These are phyloP conservation scores for Lizanozyma gosingica DNA, from an alignment of 1,139 yeast species.

Conservation along the genomic window DNA sequence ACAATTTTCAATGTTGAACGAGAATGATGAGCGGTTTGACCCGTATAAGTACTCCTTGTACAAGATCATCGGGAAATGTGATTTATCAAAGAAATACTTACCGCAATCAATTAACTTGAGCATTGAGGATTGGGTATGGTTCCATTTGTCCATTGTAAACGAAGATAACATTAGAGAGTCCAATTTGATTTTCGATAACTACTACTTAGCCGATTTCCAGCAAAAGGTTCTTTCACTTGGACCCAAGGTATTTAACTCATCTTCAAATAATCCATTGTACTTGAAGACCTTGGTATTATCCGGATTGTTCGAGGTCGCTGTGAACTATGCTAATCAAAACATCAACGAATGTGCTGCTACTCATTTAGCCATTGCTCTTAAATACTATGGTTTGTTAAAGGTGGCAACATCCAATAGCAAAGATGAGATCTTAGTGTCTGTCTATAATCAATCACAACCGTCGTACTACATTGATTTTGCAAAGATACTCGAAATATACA, in stretches of 20 bases:
- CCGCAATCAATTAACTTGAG: conserved; percentile 66
- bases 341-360: conserved; percentile 80
- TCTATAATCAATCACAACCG: conserved; percentile 15
- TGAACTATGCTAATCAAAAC: conserved; percentile 54
- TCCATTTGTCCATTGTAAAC: conserved; percentile 68
- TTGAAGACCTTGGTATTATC: conserved; percentile 65
- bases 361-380: conserved; percentile 77
- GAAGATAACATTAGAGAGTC: conserved; percentile 36
- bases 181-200: conserved; percentile 60
- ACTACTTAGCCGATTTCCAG: conserved; percentile 68
- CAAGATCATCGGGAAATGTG: conserved; percentile 89
- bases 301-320: conserved; percentile 80
- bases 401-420: conserved; percentile 26
- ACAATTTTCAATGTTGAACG: conserved; percentile 49
- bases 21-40: conserved; percentile 50
- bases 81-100: conserved; percentile 63
- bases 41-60: conserved; percentile 88
- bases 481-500: conserved; percentile 58
- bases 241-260: conserved; percentile 55
- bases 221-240: conserved; percentile 66
- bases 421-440: conserved; percentile 13
- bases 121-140: conserved; percentile 97
- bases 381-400: conserved; percentile 64
- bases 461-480: conserved; percentile 33
- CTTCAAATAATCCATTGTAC: conserved; percentile 64